Percentiles rank a stretch among this genome's conserved stretches.
These are phyloP conservation scores for Tieghemiomyces parasiticus DNA, from an alignment of 192 early-diverging fungal genomes.

Conservation along the genomic window DNA sequence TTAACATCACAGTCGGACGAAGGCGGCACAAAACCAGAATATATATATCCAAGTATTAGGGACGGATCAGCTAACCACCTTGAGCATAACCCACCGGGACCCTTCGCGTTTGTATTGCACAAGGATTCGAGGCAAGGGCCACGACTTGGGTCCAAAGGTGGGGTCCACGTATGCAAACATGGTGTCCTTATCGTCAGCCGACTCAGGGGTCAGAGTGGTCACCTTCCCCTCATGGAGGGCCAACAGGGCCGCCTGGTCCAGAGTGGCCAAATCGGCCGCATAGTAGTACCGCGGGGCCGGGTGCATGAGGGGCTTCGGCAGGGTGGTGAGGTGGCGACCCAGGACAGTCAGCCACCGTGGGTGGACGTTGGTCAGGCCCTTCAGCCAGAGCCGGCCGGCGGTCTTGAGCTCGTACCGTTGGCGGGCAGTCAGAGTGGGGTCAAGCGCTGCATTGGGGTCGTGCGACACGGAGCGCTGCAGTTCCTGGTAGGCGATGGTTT, in stretches of 20 bases:
- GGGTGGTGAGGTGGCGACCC: slow-evolving; percentile 52
- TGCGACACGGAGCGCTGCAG: slow-evolving; percentile 39
- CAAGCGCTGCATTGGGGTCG: slow-evolving; percentile 10
- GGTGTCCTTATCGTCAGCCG: slow-evolving; percentile 33
- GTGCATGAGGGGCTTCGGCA: slow-evolving; percentile 57
- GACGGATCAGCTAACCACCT: slow-evolving; percentile 18
- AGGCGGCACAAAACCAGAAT: too few relatives aligned
- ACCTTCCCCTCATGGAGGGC: not conserved
- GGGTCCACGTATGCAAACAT: slow-evolving; percentile 44
- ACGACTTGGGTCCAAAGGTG: slow-evolving; percentile 52
- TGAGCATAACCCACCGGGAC: slow-evolving; percentile 44
- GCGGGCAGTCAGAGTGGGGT: not conserved
- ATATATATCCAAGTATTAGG: too few relatives aligned
- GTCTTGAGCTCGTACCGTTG: slow-evolving; percentile 2
- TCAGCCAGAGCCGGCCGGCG: slow-evolving; percentile 36
- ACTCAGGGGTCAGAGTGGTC: not conserved
- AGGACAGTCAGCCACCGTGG: slow-evolving; percentile 72
- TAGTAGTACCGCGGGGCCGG: slow-evolving; percentile 50
- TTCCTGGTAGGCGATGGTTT: slow-evolving; percentile 57
- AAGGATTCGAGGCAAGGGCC: slow-evolving; percentile 51
- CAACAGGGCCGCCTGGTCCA: not conserved
- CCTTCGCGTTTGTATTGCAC: slow-evolving; percentile 41
- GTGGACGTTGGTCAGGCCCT: slow-evolving; percentile 58
- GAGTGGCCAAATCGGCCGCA: not conserved
- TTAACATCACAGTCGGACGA: too few relatives aligned